These are phyloP conservation scores for Isabelozyma heimii DNA, from an alignment of 805 yeast genomes.

Conservation along the genomic window DNA sequence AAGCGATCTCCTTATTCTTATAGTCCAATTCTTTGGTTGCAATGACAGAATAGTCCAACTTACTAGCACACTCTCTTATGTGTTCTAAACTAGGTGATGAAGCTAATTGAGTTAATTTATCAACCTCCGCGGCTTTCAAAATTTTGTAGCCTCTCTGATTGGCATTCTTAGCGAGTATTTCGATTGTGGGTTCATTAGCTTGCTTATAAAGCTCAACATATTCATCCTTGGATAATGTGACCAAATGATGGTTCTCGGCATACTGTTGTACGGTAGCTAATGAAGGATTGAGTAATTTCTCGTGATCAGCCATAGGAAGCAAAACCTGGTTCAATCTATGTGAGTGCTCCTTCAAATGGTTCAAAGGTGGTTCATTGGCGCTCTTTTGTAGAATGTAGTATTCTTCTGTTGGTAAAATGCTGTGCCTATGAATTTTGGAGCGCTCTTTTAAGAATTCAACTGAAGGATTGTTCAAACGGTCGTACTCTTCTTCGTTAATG, in stretches of 20 bases:
- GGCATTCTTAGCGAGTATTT: constrained; percentile 18
- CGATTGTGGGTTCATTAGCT: constrained; percentile 28
- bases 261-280: constrained; percentile 30
- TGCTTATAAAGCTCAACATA: constrained; percentile 26
- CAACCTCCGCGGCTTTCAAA: constrained; percentile 1
- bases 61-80: constrained; percentile 5
- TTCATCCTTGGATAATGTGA: constrained; percentile 30
- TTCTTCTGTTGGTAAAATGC: constrained; percentile 5
- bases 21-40: constrained; percentile 2
- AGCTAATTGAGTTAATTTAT: constrained; percentile 14
- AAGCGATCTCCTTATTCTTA: background rate
- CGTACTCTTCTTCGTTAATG: background rate
- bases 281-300: constrained; percentile 11
- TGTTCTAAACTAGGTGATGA: constrained; percentile 25
- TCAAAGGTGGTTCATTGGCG: constrained; percentile 29
- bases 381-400: constrained; percentile 5
- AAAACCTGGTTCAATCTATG: constrained; percentile 6
- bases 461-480: constrained; percentile 30
- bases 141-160: constrained; percentile 4
- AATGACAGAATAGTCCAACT: constrained; percentile 4
- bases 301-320: constrained; percentile 5
- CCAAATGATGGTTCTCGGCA: constrained; percentile 32
- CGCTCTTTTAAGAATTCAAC: constrained; percentile 9
- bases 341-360: constrained; percentile 9
- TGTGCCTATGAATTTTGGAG: constrained; percentile 7